Evolutionary conservation across 2,329 filamentous ascomycete species (phyloP).

Genomic region (Colletotrichum chrysophilum): DNA sequence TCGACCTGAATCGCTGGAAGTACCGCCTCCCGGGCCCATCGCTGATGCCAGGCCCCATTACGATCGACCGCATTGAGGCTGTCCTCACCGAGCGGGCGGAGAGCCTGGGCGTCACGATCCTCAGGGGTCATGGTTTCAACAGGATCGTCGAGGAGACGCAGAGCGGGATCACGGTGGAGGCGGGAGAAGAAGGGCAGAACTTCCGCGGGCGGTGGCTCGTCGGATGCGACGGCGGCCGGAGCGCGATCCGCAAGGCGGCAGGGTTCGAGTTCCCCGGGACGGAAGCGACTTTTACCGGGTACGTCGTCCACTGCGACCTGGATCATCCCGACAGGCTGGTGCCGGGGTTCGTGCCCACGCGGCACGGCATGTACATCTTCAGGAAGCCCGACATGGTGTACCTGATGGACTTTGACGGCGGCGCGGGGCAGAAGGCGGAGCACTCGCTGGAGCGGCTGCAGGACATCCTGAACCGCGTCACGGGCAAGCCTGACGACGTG

Average conservation of each 20-base stretch:
- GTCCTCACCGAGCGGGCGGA: slow-evolving; percentile 25
- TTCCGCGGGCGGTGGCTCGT: slow-evolving; percentile 40
- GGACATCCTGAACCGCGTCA: slow-evolving; percentile 24
- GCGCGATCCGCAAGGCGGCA: slow-evolving; percentile 39
- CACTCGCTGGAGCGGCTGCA: slow-evolving; percentile 26
- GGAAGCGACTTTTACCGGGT: slow-evolving; percentile 39
- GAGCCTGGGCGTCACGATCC: slow-evolving; percentile 31
- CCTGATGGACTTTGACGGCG: slow-evolving; percentile 27
- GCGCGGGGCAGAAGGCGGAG: slow-evolving; percentile 21
- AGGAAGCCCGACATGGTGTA: slow-evolving; percentile 11
- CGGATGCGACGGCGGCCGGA: slow-evolving; percentile 48
- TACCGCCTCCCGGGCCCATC: slow-evolving; percentile 36
- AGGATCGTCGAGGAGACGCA: slow-evolving; percentile 26
- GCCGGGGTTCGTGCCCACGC: slow-evolving; percentile 28
- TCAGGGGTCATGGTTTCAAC: slow-evolving; percentile 28
- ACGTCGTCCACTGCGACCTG: slow-evolving; percentile 35
- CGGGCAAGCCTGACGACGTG: slow-evolving; percentile 25
- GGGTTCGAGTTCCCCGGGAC: slow-evolving; percentile 41
- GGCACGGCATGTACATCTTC: slow-evolving; percentile 32
- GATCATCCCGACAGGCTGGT: slow-evolving; percentile 32
- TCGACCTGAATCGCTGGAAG: slow-evolving; percentile 32
- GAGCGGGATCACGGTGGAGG: slow-evolving; percentile 25
- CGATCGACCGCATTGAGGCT: slow-evolving; percentile 27
- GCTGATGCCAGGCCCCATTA: slow-evolving; percentile 23
- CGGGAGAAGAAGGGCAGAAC: background rate